phyloP scores from a whole-genome alignment of 257 asterid genomes.

The Verbascum thapsus region DNA sequence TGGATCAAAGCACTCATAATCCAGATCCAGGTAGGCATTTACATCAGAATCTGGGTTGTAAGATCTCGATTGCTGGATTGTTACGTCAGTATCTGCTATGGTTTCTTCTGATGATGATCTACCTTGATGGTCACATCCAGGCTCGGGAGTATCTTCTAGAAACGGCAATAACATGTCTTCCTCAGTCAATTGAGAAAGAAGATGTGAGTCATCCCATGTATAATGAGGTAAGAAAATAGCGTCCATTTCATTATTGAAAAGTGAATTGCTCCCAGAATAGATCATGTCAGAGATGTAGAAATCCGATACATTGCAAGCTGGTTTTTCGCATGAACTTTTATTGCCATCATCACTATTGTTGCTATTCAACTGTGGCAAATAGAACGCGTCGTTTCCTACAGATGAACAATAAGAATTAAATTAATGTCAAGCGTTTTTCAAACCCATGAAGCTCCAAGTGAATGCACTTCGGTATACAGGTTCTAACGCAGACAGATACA shows the following conservation, averaged over 20 bases:
- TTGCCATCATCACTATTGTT: constrained; percentile 60
- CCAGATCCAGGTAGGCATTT: constrained; percentile 40
- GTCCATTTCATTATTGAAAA: constrained; percentile 39
- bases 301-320: constrained; percentile 49
- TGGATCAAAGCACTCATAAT: constrained; percentile 67
- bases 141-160: constrained; percentile 45
- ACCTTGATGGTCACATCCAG: constrained; percentile 36
- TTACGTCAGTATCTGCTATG: constrained; percentile 38
- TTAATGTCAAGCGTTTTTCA: not conserved
- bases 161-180: constrained; percentile 45
- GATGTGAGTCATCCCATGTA: constrained; percentile 50
- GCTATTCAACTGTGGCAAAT: constrained; percentile 46
- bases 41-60: constrained; percentile 43
- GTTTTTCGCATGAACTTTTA: constrained; percentile 44
- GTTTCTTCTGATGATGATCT: constrained; percentile 45
- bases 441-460: not conserved
- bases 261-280: constrained; percentile 47
- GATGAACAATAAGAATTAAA: constrained; percentile 7
- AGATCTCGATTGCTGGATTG: constrained; percentile 54
- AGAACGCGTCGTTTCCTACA: constrained; percentile 45
- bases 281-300: constrained; percentile 53
- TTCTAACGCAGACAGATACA: not conserved
- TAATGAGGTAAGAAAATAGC: constrained; percentile 43
- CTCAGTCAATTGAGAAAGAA: constrained; percentile 45
- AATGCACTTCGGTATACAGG: not conserved